Base-by-base conservation (phyloP, 345 rosid genomes). In the Lumnitzera racemosa region DNA sequence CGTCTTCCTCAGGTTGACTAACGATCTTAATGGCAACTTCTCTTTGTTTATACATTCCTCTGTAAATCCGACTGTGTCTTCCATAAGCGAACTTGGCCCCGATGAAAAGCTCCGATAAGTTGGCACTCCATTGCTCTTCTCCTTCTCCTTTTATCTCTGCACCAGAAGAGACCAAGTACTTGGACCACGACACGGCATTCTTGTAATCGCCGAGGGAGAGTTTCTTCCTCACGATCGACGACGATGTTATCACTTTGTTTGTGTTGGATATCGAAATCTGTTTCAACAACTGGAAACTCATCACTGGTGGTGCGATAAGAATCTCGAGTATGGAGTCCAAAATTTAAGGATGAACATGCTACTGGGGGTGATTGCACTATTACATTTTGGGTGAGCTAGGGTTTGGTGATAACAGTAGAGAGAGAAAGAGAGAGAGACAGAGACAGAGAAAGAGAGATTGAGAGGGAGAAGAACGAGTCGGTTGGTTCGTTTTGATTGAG, bases 1-100 rank as follows among this genome's bases (percentile, higher is more conserved):
- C 90, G 59, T 87, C 95, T 57, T 87, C 95, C 73, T 82, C 81
- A 10, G 90, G 95, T 71, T 84, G 88, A 68, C 90, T 80, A 41
- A 84, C 69, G 47, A 87, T 75, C 83, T 87, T 87, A 64, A 87
- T 83, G 7, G 95, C 95, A 20, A 84, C 95, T 65, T 82, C 87
- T 63, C 61, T 76, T 61, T 84, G 87, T 77, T 79, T 84, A 56
- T 87, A 87, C 1, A 83, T 70, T 60, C 95, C 95, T 70, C 84
- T 71, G 69, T 87, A 87, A 58, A 87, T 81, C 85, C 95, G 79
- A 67, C 95, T 84, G 57, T 87, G 95, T 67, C 85, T 74, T 23
- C 90, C 89, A 2, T 87, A 76, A 46, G 95, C 95, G 63, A 87
- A 87, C 68, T 84, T 87, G 72, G 53, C 66, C 11, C 89, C 95